phyloP scores from a whole-genome alignment of 1,139 yeast genomes.

The Debaryomyces coudertii region DNA sequence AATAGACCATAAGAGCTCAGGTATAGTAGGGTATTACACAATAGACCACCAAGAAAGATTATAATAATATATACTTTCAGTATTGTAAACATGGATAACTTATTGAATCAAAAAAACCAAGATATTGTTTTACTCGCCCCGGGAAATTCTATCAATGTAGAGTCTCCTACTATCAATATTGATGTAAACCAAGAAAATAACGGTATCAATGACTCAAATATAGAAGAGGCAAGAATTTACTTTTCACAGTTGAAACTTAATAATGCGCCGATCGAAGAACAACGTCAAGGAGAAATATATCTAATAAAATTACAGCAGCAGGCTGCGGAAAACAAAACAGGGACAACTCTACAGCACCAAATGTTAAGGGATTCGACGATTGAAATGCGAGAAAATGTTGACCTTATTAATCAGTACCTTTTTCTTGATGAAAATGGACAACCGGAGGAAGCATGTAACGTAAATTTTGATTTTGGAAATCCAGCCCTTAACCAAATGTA shows the following conservation, averaged over 20 bases:
- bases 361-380: slow-evolving; percentile 4
- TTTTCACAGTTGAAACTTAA: neutral
- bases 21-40: neutral
- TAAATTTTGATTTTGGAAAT: neutral
- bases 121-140: slow-evolving; percentile 5
- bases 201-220: neutral
- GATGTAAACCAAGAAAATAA: slow-evolving; percentile 1
- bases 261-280: neutral
- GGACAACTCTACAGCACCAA: neutral
- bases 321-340: neutral
- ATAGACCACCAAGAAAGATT: neutral
- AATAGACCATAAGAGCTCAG: neutral
- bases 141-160: slow-evolving; percentile 3
- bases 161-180: neutral
- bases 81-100: slow-evolving; percentile 2
- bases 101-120: slow-evolving; percentile 2
- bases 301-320: neutral
- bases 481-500: neutral
- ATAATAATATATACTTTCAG: neutral
- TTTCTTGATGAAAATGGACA: neutral
- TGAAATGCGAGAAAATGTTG: neutral
- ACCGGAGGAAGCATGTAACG: neutral
- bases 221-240: slow-evolving; percentile 6
- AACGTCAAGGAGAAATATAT: slow-evolving; percentile 3
- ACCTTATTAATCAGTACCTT: neutral